Evolutionary conservation across 1,139 yeast species (phyloP), one percentile per base, ranked within the genome.

Genomic region (Pneumocystis carinii): DNA sequence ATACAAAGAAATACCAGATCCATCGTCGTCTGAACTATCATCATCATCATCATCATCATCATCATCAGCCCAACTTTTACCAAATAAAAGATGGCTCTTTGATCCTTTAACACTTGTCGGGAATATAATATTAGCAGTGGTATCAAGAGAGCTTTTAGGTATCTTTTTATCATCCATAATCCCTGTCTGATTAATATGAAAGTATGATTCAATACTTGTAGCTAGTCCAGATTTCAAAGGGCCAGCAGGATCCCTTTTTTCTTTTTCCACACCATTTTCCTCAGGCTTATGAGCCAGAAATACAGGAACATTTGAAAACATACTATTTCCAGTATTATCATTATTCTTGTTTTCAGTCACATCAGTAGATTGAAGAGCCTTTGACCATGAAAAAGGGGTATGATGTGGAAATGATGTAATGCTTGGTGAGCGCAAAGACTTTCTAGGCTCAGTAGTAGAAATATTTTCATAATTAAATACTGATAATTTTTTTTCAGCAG

Each of bases 381-480:
- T 42, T 57, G 32, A 32, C 53, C 62, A 41, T 27, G 59, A 17
- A 29, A 29, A 37, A 39, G 66, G 60, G 24, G 55, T 57, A 39
- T 62, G 48, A 24, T 14, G 10, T 24, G 63, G 57, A 19, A 63
- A 53, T 2, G 59, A 17, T 4, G 39, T 17, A 48, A 61, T 63
- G 41, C 75, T 72, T 6, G 79, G 79, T 53, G 77, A 75, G 60
- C 75, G 74, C 66, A 77, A 69, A 12, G 81, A 81, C 66, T 73
- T 75, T 66, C 80, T 74, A 29, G 72, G 67, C 53, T 62, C 61
- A 8, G 69, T 68, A 63, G 59, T 61, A 37, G 68, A 72, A 48
- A 69, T 70, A 12, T 71, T 75, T 27, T 72, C 72, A 12, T 69
- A 73, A 35, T 72, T 76, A n/a, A 61, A 36, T 61, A 38, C n/a